Evolutionary conservation across 73 alveolate genomes (phyloP).

Genomic region (Durusdinium trenchii): DNA sequence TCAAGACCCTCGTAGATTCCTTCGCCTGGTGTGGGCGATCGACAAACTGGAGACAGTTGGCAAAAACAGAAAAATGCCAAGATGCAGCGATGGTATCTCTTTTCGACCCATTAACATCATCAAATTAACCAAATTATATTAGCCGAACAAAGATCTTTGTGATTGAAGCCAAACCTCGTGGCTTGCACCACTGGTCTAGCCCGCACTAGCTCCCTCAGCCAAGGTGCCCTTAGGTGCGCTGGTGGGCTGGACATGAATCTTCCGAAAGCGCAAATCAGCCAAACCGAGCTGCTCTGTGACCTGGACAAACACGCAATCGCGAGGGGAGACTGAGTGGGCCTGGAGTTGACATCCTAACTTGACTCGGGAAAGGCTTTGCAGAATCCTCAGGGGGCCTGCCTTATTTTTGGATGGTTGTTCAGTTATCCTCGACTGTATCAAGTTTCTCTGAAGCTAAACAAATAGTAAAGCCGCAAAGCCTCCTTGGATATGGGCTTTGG

Average conservation of each 20-base stretch:
- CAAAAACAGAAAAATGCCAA: too few relatives aligned
- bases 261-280: neutral
- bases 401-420: too few relatives aligned
- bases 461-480: too few relatives aligned
- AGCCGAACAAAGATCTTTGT: neutral
- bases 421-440: too few relatives aligned
- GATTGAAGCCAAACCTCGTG: neutral
- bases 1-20: slow-evolving; percentile 75
- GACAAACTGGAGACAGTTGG: neutral
- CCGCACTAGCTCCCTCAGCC: neutral
- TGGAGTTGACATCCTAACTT: too few relatives aligned
- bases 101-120: neutral
- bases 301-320: too few relatives aligned
- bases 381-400: too few relatives aligned
- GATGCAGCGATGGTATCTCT: too few relatives aligned
- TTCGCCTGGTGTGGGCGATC: neutral
- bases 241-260: slow-evolving; percentile 43
- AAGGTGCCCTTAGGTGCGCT: slow-evolving; percentile 41
- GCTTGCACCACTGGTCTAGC: neutral
- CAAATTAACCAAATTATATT: neutral
- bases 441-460: too few relatives aligned
- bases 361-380: too few relatives aligned
- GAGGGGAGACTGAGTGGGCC: too few relatives aligned
- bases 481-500: too few relatives aligned
- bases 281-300: slow-evolving; percentile 40